Percentiles rank a stretch among this genome's conserved stretches.
Conservation (phyloP, 208 protist genomes). For the Leishmania guyanensis region DNA sequence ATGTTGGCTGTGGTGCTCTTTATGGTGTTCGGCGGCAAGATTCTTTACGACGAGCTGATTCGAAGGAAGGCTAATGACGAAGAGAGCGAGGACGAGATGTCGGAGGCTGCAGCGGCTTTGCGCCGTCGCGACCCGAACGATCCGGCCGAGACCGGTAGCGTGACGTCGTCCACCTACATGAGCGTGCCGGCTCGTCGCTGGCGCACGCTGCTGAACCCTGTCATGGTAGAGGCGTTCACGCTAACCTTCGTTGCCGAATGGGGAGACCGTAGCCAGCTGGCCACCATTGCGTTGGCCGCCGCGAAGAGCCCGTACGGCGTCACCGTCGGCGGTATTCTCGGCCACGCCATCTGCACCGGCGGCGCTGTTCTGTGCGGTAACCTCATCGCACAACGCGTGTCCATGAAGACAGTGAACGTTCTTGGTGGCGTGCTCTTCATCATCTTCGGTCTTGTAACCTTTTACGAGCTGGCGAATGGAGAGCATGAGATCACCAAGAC, state of each 20-base stretch:
- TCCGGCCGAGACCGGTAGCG: conserved; percentile 62
- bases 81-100: conserved; percentile 90
- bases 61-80: conserved; percentile 56
- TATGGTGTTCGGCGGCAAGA: conserved; percentile 86
- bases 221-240: conserved; percentile 93
- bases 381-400: conserved; percentile 76
- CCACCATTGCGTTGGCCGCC: conserved; percentile 94
- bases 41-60: conserved; percentile 82
- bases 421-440: conserved; percentile 83
- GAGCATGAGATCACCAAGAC: conserved; percentile 38
- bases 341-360: conserved; percentile 95
- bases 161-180: conserved; percentile 37
- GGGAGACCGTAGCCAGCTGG: conserved; percentile 97
- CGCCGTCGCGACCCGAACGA: conserved; percentile 75
- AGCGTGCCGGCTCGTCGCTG: conserved; percentile 51
- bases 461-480: conserved; percentile 55
- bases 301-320: conserved; percentile 93
- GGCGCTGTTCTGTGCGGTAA: conserved; percentile 92
- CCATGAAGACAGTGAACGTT: conserved; percentile 79
- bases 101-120: conserved; percentile 81
- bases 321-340: conserved; percentile 92
- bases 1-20: conserved; percentile 88
- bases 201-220: conserved; percentile 58
- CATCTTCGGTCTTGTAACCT: conserved; percentile 69
- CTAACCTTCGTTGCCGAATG: conserved; percentile 97